These are phyloP conservation scores for Aaosphaeria arxii DNA, from an alignment of 2,329 filamentous ascomycete genomes.

Conservation along the genomic window DNA sequence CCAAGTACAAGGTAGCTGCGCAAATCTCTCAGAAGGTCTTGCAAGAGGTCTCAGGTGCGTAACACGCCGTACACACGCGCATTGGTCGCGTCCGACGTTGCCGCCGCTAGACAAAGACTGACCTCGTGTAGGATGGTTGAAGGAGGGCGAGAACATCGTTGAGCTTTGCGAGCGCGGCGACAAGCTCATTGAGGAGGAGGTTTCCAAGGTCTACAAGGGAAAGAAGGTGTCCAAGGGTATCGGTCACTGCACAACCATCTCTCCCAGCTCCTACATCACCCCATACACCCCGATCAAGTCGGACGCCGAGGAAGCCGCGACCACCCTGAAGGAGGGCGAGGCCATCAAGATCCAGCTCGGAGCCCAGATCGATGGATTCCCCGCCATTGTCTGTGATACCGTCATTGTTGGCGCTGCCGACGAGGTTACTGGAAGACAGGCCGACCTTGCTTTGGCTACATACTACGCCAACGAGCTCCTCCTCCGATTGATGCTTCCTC, in stretches of 20 bases:
- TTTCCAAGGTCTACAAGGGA: constrained; percentile 94
- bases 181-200: constrained; percentile 88
- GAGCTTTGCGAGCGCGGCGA: constrained; percentile 95
- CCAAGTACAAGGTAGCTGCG: constrained; percentile 98
- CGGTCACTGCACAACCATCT: constrained; percentile 91
- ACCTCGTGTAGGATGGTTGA: constrained; percentile 57
- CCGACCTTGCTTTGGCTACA: constrained; percentile 85
- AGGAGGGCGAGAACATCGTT: constrained; percentile 87
- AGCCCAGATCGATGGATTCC: constrained; percentile 96
- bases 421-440: constrained; percentile 70
- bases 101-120: constrained; percentile 11
- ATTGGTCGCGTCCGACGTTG: background rate
- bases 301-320: constrained; percentile 79
- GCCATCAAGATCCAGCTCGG: constrained; percentile 97
- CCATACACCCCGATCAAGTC: constrained; percentile 91
- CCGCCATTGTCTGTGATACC: constrained; percentile 93
- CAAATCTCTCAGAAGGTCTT: constrained; percentile 95
- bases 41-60: constrained; percentile 68
- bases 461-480: constrained; percentile 96
- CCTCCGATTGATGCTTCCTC: constrained; percentile 83
- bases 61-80: constrained; percentile 1
- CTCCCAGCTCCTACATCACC: constrained; percentile 89
- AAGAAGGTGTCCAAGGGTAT: constrained; percentile 97
- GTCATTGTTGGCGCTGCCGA: constrained; percentile 69
- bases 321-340: constrained; percentile 79